A percentile compares a stretch with the other conserved stretches of the same genome.
These are phyloP conservation scores for Fusarium palustre DNA, from an alignment of 2,329 filamentous ascomycete genomes.

Conservation along the genomic window DNA sequence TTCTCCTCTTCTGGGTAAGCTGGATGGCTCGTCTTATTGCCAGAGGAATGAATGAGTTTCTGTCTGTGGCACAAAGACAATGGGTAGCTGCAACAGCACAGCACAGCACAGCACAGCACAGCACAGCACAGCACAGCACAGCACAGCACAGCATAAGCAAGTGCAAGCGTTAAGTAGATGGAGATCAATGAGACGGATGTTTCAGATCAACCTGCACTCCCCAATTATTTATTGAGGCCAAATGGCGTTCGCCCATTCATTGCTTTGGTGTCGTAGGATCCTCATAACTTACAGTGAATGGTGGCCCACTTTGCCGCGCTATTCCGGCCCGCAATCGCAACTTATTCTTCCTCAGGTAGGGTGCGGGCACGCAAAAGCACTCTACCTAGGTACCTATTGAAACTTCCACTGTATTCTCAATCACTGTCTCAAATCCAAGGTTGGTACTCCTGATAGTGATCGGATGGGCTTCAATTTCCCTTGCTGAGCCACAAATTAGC, in stretches of 20 bases:
- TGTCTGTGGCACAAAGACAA: slow-evolving; percentile 29
- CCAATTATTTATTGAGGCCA: neutral
- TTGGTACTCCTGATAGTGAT: slow-evolving; percentile 12
- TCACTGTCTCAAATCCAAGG: neutral
- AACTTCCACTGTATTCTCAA: slow-evolving; percentile 1
- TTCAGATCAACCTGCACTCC: neutral
- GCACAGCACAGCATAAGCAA: slow-evolving; percentile 26
- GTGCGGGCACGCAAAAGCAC: neutral
- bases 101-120: slow-evolving; percentile 26
- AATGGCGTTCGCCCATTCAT: slow-evolving; percentile 3
- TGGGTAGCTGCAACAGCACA: slow-evolving; percentile 23
- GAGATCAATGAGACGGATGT: slow-evolving; percentile 3
- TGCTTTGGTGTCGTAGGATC: neutral
- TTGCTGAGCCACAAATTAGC: slow-evolving; percentile 40
- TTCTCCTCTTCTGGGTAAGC: neutral
- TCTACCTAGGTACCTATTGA: neutral
- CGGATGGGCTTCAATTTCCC: slow-evolving; percentile 35
- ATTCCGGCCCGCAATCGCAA: slow-evolving; percentile 35
- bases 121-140: slow-evolving; percentile 25
- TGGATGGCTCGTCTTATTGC: neutral
- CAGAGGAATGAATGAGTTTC: slow-evolving; percentile 3
- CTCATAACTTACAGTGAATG: slow-evolving; percentile 4
- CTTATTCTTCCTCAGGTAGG: neutral
- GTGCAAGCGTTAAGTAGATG: neutral
- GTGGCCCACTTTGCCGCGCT: slow-evolving; percentile 18